Percentiles rank a stretch among this genome's conserved stretches.
Evolutionary conservation across 805 yeast genomes (phyloP).

Genomic region (Wickerhamiella musiphila): DNA sequence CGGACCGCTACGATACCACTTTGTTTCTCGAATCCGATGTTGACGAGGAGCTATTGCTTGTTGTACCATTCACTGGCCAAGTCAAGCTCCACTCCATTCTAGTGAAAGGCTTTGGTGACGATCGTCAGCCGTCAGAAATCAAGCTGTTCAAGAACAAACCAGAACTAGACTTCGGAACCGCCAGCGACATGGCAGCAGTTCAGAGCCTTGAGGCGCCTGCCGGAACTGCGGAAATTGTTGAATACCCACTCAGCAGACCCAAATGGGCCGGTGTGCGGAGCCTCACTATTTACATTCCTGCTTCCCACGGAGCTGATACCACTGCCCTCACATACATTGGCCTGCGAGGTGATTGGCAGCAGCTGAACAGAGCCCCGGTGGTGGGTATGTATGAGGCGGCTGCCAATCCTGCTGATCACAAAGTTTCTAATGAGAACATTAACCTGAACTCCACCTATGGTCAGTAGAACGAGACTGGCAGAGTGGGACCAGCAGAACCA

Average conservation of each 20-base stretch:
- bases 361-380: slow-evolving; percentile 46
- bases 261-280: slow-evolving; percentile 52
- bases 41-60: slow-evolving; percentile 62
- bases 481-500: too few species aligned
- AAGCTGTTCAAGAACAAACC: slow-evolving; percentile 56
- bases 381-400: slow-evolving; percentile 74
- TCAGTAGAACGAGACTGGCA: not conserved
- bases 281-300: slow-evolving; percentile 49
- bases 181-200: slow-evolving; percentile 31
- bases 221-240: slow-evolving; percentile 38
- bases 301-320: slow-evolving; percentile 43
- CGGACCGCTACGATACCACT: slow-evolving; percentile 31
- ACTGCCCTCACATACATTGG: slow-evolving; percentile 54
- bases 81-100: slow-evolving; percentile 62
- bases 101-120: slow-evolving; percentile 44
- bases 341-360: slow-evolving; percentile 41
- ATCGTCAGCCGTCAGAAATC: slow-evolving; percentile 50
- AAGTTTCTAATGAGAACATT: slow-evolving; percentile 7
- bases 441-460: not conserved
- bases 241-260: slow-evolving; percentile 65
- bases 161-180: slow-evolving; percentile 56
- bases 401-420: slow-evolving; percentile 84
- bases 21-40: slow-evolving; percentile 45
- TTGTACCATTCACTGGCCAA: slow-evolving; percentile 62
- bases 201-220: slow-evolving; percentile 46